These are phyloP conservation scores for Fusarium abutilonis DNA, from an alignment of 2,329 filamentous ascomycete genomes.

Conservation along the genomic window DNA sequence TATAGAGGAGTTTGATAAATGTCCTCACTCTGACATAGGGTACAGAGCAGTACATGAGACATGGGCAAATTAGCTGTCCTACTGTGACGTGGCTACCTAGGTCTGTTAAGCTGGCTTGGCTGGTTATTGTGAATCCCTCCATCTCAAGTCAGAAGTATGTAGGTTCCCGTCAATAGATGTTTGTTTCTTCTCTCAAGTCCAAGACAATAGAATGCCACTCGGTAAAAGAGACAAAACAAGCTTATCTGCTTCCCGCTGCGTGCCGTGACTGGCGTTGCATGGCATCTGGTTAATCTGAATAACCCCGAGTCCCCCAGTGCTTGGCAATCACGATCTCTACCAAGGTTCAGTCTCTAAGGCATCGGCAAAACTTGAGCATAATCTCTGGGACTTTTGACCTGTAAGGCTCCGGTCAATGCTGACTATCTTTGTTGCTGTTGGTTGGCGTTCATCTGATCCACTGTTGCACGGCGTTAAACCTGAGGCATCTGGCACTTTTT, in stretches of 20 bases:
- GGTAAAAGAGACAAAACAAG: slow-evolving; percentile 35
- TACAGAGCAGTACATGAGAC: slow-evolving; percentile 9
- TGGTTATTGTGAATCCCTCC: slow-evolving; percentile 22
- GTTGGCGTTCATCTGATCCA: slow-evolving; percentile 30
- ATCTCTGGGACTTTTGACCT: neutral
- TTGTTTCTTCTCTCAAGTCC: slow-evolving; percentile 3
- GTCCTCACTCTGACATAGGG: slow-evolving; percentile 11
- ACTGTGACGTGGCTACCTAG: slow-evolving; percentile 22
- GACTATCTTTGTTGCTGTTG: slow-evolving; percentile 4
- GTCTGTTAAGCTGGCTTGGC: slow-evolving; percentile 4
- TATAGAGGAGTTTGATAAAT: slow-evolving; percentile 7
- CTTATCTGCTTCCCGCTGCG: slow-evolving; percentile 37
- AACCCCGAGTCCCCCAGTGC: slow-evolving; percentile 10
- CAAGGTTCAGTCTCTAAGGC: neutral
- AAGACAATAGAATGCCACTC: slow-evolving; percentile 9
- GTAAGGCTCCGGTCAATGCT: slow-evolving; percentile 14
- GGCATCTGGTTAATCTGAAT: slow-evolving; percentile 14
- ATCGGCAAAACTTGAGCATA: slow-evolving; percentile 3
- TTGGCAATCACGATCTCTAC: slow-evolving; percentile 29
- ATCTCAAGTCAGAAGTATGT: slow-evolving; percentile 6
- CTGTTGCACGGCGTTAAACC: slow-evolving; percentile 25
- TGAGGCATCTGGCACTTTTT: slow-evolving; percentile 35
- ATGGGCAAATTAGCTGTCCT: slow-evolving; percentile 3
- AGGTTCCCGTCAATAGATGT: slow-evolving; percentile 32
- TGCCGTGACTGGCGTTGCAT: slow-evolving; percentile 6